Evolutionary conservation across 768 basidiomycete genomes (phyloP).

Genomic region (Tubosaeta brunneosetosa): DNA sequence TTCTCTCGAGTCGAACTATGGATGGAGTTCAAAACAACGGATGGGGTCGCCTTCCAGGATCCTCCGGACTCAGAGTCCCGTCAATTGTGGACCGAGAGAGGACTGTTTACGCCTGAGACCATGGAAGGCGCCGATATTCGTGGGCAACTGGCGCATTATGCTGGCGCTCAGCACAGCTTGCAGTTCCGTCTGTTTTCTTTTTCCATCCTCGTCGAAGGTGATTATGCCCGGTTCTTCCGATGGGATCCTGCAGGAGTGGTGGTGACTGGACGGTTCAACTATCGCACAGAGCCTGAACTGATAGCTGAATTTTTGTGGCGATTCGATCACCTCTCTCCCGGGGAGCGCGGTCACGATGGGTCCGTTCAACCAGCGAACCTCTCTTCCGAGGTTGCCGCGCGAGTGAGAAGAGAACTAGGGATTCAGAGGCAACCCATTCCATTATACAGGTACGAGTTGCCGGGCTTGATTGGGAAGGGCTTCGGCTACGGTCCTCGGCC

Average conservation of each 20-base stretch:
- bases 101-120: background rate
- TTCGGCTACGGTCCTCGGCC: background rate
- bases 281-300: background rate
- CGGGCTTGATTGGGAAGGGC: background rate
- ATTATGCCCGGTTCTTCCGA: constrained; percentile 7
- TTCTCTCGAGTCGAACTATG: too few species aligned
- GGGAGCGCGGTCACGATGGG: background rate
- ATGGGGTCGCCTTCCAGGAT: background rate
- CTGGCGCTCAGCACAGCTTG: background rate
- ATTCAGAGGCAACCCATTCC: background rate
- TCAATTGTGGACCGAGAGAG: background rate
- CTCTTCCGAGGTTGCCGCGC: too few species aligned
- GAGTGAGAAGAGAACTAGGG: background rate
- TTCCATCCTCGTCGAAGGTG: background rate
- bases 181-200: background rate
- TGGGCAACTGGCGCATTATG: background rate
- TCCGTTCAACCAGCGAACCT: background rate
- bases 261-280: background rate
- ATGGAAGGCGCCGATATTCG: background rate
- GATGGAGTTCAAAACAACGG: background rate
- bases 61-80: background rate
- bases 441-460: background rate
- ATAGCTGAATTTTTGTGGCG: background rate
- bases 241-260: background rate
- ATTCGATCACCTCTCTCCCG: background rate